Evolutionary conservation across 192 early-diverging fungal species (phyloP), one percentile per base, ranked within the genome.

Genomic region (Linnemannia hyalina): DNA sequence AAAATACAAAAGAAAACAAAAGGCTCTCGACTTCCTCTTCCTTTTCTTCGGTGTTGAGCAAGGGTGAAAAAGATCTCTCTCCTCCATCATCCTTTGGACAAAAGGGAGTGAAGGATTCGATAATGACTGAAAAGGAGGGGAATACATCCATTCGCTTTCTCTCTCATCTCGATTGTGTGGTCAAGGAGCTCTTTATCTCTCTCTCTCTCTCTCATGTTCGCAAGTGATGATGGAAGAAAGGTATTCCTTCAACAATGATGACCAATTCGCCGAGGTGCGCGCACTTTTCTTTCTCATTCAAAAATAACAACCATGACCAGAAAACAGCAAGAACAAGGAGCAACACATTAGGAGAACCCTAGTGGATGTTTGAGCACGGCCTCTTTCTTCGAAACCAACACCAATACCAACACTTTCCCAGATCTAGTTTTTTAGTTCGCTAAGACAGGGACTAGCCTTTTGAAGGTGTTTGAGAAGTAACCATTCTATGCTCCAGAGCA

Each of bases 31-130:
- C 23, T 15, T 65, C 23, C 3, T 65, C 60, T 35, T 65, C 57
- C 23, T 29, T 10, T n/a, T 60, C 60, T 65, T 65, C 10, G 60
- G 29, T 65, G 29, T 65, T 65, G 60, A 65, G 60, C 60, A 65
- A 65, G 60, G 60, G 60, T 65, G n/a, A 65, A 65, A 65, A 65
- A 29, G 29, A 65, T 65, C n/a, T 65, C 29, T 65, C 29, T 52
- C 49, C 18, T 52, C 49, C 20, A 52, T 20, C 49, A 22, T 52
- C 49, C 5, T 52, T 18, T 0, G 15, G 49, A 22, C 15, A 22
- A 52, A 52, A 70, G 69, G 32, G 20, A 22, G 69, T 42, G 8
- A 70, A 40, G 49, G 49, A 52, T 52, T 52, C 49, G 49, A 52
- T 52, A 52, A 22, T 52, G 20, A 22, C 5, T 52, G 49, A 20